phyloP scores from a whole-genome alignment of 176 grass and related monocot species.

The Aegilops longissima region DNA sequence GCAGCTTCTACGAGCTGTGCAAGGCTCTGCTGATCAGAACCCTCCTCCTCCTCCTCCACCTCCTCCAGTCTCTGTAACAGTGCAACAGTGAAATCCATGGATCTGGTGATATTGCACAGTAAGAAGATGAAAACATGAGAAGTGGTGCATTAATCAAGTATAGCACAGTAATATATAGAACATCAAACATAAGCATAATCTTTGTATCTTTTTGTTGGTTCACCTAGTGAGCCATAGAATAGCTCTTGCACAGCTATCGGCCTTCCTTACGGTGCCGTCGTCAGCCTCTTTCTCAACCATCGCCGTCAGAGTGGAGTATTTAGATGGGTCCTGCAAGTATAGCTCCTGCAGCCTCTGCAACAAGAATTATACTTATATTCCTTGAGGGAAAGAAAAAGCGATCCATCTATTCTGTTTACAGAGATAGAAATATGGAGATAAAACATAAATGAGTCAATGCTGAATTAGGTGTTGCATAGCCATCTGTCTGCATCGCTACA shows the following conservation, averaged over 20 bases:
- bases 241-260: conserved; percentile 74
- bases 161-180: neutral
- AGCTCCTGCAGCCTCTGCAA: conserved; percentile 79
- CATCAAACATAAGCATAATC: neutral
- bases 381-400: no score
- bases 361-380: neutral
- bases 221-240: conserved; percentile 87
- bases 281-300: conserved; percentile 68
- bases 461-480: neutral
- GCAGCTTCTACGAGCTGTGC: conserved; percentile 58
- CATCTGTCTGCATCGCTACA: neutral
- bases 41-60: conserved; percentile 26
- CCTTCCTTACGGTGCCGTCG: conserved; percentile 63
- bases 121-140: neutral
- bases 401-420: neutral
- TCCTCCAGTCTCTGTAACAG: conserved; percentile 56
- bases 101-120: conserved; percentile 46
- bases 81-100: conserved; percentile 68
- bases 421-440: neutral
- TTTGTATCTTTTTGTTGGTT: neutral
- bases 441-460: neutral
- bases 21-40: conserved; percentile 48
- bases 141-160: neutral
- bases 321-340: conserved; percentile 54
- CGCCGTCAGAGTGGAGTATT: conserved; percentile 47